Evolutionary conservation across 257 asterid species (phyloP).

Genomic region (Cruciata laevipes): DNA sequence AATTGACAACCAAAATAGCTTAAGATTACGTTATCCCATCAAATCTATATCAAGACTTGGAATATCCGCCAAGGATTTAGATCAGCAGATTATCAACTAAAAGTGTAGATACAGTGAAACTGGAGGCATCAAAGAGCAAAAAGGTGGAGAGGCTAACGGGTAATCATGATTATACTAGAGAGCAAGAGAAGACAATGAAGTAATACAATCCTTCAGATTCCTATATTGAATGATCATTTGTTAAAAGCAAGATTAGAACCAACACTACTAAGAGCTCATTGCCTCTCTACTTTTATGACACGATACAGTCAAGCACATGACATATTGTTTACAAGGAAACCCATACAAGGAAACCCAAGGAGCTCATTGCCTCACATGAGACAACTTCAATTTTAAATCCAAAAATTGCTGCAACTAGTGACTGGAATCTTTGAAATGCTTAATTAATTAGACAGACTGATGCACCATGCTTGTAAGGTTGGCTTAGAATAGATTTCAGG

Average conservation of each 20-base stretch:
- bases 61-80: no score
- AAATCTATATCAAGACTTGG: no score
- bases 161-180: no score
- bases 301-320: neutral
- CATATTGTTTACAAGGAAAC: neutral
- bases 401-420: neutral
- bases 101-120: neutral
- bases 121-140: neutral
- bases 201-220: neutral
- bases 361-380: no score
- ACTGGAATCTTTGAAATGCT: neutral
- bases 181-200: neutral
- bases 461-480: no score
- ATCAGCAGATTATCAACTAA: neutral
- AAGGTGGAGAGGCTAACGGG: neutral
- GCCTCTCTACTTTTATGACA: neutral
- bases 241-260: neutral
- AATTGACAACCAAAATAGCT: neutral
- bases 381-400: neutral
- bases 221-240: neutral
- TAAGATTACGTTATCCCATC: neutral
- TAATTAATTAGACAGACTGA: neutral
- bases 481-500: no score
- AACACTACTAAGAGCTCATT: neutral
- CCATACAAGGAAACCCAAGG: neutral